Conservation (phyloP, 352 stramenopile genomes). For the Pythium pectinolyticum region DNA sequence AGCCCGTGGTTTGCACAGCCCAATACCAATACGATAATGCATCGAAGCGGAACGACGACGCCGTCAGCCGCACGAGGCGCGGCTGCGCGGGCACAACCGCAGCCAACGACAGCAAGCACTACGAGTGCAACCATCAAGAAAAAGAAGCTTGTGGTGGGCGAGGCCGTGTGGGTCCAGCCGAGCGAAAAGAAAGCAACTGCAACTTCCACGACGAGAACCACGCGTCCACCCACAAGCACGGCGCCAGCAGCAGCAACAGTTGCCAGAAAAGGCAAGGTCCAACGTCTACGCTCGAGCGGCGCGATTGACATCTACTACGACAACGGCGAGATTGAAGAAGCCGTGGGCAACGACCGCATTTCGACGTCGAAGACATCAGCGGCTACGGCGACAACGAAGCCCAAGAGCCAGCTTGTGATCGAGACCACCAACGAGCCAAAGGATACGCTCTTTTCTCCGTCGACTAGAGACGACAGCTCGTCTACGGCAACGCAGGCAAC, state of each 20-base stretch:
- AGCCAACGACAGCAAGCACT: not conserved
- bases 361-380: slow-evolving; percentile 11
- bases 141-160: slow-evolving; percentile 19
- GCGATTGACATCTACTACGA: slow-evolving; percentile 55
- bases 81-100: not conserved
- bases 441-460: slow-evolving; percentile 5
- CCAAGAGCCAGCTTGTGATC: slow-evolving; percentile 7
- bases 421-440: not conserved
- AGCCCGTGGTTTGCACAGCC: not conserved
- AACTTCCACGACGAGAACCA: not conserved
- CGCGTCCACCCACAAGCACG: not conserved
- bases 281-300: slow-evolving; percentile 46
- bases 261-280: slow-evolving; percentile 35
- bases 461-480: not conserved
- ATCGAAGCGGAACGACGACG: slow-evolving; percentile 11
- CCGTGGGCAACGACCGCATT: slow-evolving; percentile 42
- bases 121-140: slow-evolving; percentile 1
- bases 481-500: not conserved
- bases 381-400: not conserved
- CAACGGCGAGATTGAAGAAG: slow-evolving; percentile 50
- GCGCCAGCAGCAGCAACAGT: not conserved
- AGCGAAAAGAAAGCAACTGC: not conserved
- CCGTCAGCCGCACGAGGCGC: not conserved
- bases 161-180: slow-evolving; percentile 21
- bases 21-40: slow-evolving; percentile 3